These are phyloP conservation scores for Metarhizium rileyi DNA, from an alignment of 2,329 filamentous ascomycete species.

Conservation along the genomic window DNA sequence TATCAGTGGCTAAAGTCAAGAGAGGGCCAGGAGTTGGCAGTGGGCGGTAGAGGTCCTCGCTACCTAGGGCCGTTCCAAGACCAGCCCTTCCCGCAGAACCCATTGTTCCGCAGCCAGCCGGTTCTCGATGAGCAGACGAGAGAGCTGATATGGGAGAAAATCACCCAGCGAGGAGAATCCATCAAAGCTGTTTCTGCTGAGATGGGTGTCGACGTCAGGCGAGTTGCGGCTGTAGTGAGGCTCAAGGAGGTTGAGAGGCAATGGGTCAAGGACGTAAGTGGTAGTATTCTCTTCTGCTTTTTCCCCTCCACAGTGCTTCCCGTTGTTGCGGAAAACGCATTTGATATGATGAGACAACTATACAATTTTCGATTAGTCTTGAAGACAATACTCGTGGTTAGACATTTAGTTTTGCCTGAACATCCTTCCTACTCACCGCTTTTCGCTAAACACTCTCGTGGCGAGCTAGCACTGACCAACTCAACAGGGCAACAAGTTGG, in stretches of 20 bases:
- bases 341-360: slow-evolving; percentile 48
- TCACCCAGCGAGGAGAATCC: slow-evolving; percentile 55
- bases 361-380: slow-evolving; percentile 97
- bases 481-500: slow-evolving; percentile 63
- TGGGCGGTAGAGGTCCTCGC: slow-evolving; percentile 18
- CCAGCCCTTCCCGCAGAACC: slow-evolving; percentile 67
- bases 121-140: slow-evolving; percentile 66
- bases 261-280: slow-evolving; percentile 64
- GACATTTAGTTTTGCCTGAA: slow-evolving; percentile 27
- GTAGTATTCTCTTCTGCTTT: slow-evolving; percentile 2
- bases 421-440: neutral
- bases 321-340: slow-evolving; percentile 1
- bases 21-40: slow-evolving; percentile 15
- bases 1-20: slow-evolving; percentile 26
- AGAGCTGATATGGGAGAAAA: slow-evolving; percentile 62
- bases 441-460: neutral
- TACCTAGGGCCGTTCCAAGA: slow-evolving; percentile 30
- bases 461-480: slow-evolving; percentile 3
- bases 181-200: slow-evolving; percentile 70
- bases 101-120: slow-evolving; percentile 56
- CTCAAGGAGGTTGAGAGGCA: slow-evolving; percentile 79
- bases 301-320: slow-evolving; percentile 8
- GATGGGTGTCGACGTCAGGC: slow-evolving; percentile 68
- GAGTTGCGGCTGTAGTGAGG: slow-evolving; percentile 76
- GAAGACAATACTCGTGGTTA: slow-evolving; percentile 92